Evolutionary conservation across 495 filamentous ascomycete genomes (phyloP).

Genomic region (Lepidopterella palustris): DNA sequence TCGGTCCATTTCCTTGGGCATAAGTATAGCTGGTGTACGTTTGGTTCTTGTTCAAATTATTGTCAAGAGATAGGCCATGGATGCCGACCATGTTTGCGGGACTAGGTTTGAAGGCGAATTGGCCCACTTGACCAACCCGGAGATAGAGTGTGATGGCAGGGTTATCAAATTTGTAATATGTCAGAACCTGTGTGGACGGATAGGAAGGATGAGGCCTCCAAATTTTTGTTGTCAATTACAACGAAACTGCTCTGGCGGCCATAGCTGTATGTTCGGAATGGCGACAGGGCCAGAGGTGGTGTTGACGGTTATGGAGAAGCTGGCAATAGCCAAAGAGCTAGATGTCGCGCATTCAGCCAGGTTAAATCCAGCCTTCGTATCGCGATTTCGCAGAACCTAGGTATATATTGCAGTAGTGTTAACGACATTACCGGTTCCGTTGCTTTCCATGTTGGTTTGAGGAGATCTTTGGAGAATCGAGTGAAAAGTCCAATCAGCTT

Average conservation of each 20-base stretch:
- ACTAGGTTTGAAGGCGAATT: constrained; percentile 46
- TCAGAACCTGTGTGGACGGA: constrained; percentile 53
- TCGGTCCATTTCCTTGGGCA: constrained; percentile 43
- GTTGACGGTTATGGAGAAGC: constrained; percentile 47
- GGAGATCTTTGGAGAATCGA: constrained; percentile 47
- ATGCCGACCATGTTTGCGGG: too few relatives aligned
- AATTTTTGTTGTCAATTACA: constrained; percentile 52
- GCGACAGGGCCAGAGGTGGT: constrained; percentile 48
- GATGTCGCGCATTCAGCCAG: constrained; percentile 48
- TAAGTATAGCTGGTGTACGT: constrained; percentile 41
- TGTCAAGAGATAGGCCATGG: constrained; percentile 24
- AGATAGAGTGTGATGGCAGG: constrained; percentile 50
- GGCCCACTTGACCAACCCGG: constrained; percentile 46
- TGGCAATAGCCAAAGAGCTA: constrained; percentile 39
- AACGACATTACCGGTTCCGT: constrained; percentile 51
- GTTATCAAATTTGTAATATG: constrained; percentile 44
- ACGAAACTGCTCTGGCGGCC: constrained; percentile 54
- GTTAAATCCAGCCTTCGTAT: constrained; percentile 51
- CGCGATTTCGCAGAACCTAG: constrained; percentile 48
- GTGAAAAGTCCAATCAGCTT: constrained; percentile 53
- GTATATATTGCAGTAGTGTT: constrained; percentile 41
- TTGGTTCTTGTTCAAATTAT: constrained; percentile 8
- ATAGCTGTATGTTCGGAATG: constrained; percentile 43
- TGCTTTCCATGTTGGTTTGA: constrained; percentile 51
- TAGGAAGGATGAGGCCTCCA: constrained; percentile 48